Percentiles rank a stretch among this genome's conserved stretches.
phyloP scores from a whole-genome alignment of 2,329 filamentous ascomycete genomes.

The Fusarium camptoceras region DNA sequence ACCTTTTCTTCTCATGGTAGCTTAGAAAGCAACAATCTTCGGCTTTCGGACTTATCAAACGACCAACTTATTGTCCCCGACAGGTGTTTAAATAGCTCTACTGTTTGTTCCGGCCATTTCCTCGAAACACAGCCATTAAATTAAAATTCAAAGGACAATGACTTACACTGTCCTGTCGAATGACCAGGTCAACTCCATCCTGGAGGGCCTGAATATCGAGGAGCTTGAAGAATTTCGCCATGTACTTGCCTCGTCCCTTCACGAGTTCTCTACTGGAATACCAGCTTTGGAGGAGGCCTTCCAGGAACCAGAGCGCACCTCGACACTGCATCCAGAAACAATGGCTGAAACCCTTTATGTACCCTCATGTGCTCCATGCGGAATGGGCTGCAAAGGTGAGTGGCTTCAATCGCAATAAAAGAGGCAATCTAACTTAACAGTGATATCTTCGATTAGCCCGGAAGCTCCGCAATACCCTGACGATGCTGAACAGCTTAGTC shows the following conservation, averaged over 20 bases:
- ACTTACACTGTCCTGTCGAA: slow-evolving; percentile 70
- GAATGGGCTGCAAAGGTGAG: slow-evolving; percentile 76
- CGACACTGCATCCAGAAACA: slow-evolving; percentile 60
- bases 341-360: slow-evolving; percentile 77
- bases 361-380: slow-evolving; percentile 73
- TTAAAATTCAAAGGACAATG: slow-evolving; percentile 55
- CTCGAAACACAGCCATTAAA: slow-evolving; percentile 4
- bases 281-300: slow-evolving; percentile 59
- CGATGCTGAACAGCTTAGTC: slow-evolving; percentile 54
- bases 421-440: slow-evolving; percentile 51
- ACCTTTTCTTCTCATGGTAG: slow-evolving; percentile 12
- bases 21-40: slow-evolving; percentile 28
- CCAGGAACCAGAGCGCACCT: slow-evolving; percentile 67
- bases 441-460: slow-evolving; percentile 70
- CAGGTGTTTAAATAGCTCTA: not conserved
- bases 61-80: not conserved
- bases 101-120: not conserved
- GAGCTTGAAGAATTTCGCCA: slow-evolving; percentile 66
- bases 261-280: slow-evolving; percentile 71
- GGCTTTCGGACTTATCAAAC: not conserved
- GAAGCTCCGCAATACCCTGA: slow-evolving; percentile 45
- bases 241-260: slow-evolving; percentile 63
- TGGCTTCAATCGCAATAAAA: not conserved
- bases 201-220: slow-evolving; percentile 64
- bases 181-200: slow-evolving; percentile 64